A percentile compares a stretch with the other conserved stretches of the same genome.
Conservation (phyloP, 2,329 filamentous ascomycete species). For the Fonsecaea monophora region DNA sequence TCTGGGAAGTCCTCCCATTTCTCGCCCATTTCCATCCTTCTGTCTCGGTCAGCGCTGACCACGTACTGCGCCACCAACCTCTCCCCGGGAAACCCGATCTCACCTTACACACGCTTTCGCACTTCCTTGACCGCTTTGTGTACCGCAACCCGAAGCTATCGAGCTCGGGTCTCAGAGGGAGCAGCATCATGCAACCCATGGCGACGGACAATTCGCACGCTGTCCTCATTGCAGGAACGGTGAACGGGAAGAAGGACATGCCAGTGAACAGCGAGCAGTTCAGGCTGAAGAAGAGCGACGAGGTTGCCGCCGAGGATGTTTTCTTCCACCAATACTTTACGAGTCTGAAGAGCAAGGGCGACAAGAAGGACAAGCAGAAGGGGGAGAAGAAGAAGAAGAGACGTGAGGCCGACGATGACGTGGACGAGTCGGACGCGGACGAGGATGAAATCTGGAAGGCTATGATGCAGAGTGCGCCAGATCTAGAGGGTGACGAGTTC, state of each 20-base stretch:
- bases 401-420: slow-evolving; percentile 68
- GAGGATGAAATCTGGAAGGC: slow-evolving; percentile 93
- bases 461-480: slow-evolving; percentile 79
- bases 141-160: slow-evolving; percentile 86
- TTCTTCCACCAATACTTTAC: slow-evolving; percentile 99
- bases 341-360: slow-evolving; percentile 61
- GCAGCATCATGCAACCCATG: slow-evolving; percentile 96
- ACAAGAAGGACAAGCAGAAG: slow-evolving; percentile 56
- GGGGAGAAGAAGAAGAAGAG: slow-evolving; percentile 65
- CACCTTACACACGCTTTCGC: slow-evolving; percentile 85
- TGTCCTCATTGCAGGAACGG: slow-evolving; percentile 64
- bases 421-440: slow-evolving; percentile 60
- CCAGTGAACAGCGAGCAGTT: slow-evolving; percentile 87
- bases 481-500: slow-evolving; percentile 66
- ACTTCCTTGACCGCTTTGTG: slow-evolving; percentile 98
- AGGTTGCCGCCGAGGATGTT: slow-evolving; percentile 88
- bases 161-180: slow-evolving; percentile 69
- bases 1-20: slow-evolving; percentile 87
- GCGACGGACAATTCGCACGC: slow-evolving; percentile 66
- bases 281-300: slow-evolving; percentile 86
- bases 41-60: slow-evolving; percentile 80
- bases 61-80: slow-evolving; percentile 71
- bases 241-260: not conserved
- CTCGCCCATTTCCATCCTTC: slow-evolving; percentile 90
- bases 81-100: slow-evolving; percentile 89